Evolutionary conservation across 352 stramenopile genomes (phyloP), one percentile per base, ranked within the genome.

Genomic region (Peronospora farinosa): DNA sequence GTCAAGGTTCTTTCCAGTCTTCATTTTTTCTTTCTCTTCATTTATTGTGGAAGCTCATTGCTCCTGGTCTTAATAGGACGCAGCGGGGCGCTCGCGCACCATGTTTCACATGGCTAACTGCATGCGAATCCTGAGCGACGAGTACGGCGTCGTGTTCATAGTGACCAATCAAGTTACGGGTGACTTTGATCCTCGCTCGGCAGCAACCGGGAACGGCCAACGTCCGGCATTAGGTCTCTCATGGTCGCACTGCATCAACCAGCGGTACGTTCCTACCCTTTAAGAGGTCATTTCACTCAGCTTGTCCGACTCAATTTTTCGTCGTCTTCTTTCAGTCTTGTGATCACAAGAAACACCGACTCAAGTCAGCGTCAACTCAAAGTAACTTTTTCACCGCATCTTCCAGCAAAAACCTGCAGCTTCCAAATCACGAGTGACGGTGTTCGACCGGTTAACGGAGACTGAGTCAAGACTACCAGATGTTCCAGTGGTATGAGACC

Each of bases 91-190:
- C 8, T 82, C 79, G 21, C 72, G 74, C 1, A 54, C 83, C 42
- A 90, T 90, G 82, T 92, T 92, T 60, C 64, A 89, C 46, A 54
- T 90, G 49, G 74, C 75, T 39, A 89, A 92, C 57, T 88, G 74
- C 65, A 92, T 92, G 75, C 76, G 72, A 23, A 90, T 92, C 27
- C 54, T 92, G 13, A 84, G 76, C 52, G 63, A 75, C n/a, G 76
- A 88, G 58, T 92, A 87, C 50, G 56, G 69, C 32, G 74, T 82
- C 42, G 60, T 90, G 21, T 90, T 90, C 41, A 63, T 92, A 15
- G 39, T 86, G 28, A 84, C 78, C 7, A 92, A 92, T 51, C 82
- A 91, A 57, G 81, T 92, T 35, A 92, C 77, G 10, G 72, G 74
- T 16, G 84, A 85, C 47, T 74, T 92, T 38, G 59, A 61, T 8